Base-by-base conservation (phyloP, 768 basidiomycete species). In the Mycena kentingensis region DNA sequence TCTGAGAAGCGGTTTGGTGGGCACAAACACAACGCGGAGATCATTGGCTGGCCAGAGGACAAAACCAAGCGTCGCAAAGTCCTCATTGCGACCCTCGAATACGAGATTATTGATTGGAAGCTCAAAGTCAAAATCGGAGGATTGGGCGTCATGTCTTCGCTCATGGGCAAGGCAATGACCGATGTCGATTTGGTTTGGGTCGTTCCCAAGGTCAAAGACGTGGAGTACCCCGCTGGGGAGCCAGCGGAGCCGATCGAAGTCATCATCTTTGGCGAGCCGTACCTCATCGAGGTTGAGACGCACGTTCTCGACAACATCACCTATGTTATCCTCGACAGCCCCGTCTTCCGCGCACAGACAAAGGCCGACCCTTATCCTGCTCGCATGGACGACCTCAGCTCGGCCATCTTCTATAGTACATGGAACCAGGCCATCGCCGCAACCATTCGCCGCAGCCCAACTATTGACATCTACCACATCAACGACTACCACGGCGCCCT, bases 121-220 rank as follows among this genome's bases (percentile, higher is more conserved):
- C 71, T 95, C 56, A 97, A 97, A 71, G 94, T 97, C 77, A 96
- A 96, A 78, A 96, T 96, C 58, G 94, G 94, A 73, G 94, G 94
- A 70, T 79, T 97, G 18, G 94, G 94, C 77, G 94, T 96, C 74
- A 97, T 97, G 94, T 96, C 94, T 3, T 87, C 87, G 70, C 76
- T 97, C 29, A 97, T 97, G 94, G 94, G 94, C 58, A 97, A 96
- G 70, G 93, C 94, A 5, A 97, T 97, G 94, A 90, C 89, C 41
- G 94, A 97, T 65, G 94, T 96, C 47, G 94, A 96, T 67, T 75
- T 97, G 38, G 76, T 97, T 51, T 97, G 94, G 94, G 87, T 97
- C 43, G 66, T 95, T 16, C 94, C 94, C 38, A 97, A 97, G 66
- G 94, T 97, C 61, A 93, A 93, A 72, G 94, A 96, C 63, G 58